These are phyloP conservation scores for Stenocarpella maydis DNA, from an alignment of 2,329 filamentous ascomycete genomes.

Conservation along the genomic window DNA sequence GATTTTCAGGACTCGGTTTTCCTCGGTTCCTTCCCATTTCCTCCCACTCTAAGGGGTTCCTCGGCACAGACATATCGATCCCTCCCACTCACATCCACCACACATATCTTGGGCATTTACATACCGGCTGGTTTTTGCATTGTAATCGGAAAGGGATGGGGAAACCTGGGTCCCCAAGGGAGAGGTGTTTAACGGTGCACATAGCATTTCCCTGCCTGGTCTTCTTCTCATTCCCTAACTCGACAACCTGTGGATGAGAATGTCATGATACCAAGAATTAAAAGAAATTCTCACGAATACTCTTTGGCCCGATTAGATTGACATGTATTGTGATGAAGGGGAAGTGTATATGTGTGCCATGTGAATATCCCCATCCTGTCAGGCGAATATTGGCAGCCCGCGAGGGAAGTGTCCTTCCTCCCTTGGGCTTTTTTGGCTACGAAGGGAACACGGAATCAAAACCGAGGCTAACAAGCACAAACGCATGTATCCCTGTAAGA, in stretches of 20 bases:
- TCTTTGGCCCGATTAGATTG: not conserved
- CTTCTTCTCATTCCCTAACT: not conserved
- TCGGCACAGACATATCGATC: not conserved
- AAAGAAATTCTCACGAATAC: conserved; percentile 8
- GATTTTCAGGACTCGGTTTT: conserved; percentile 5
- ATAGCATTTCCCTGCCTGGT: conserved; percentile 24
- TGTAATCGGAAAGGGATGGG: conserved; percentile 17
- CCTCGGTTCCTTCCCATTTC: conserved; percentile 10
- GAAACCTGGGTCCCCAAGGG: not conserved
- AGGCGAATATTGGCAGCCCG: not conserved
- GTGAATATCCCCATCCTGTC: not conserved
- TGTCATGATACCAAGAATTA: conserved; percentile 35
- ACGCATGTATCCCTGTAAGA: no score
- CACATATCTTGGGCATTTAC: conserved; percentile 30
- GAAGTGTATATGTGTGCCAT: not conserved
- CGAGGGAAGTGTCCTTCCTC: not conserved
- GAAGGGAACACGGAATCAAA: no score
- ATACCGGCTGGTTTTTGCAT: conserved; percentile 31
- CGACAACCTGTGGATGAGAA: conserved; percentile 6
- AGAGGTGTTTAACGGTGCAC: conserved; percentile 25
- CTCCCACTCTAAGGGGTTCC: not conserved
- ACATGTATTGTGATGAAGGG: not conserved
- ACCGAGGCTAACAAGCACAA: no score
- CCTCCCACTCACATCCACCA: not conserved
- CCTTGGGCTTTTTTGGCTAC: not conserved